These are phyloP conservation scores for Zygosaccharomyces gambellarensis DNA, from an alignment of 805 yeast species.

Conservation along the genomic window DNA sequence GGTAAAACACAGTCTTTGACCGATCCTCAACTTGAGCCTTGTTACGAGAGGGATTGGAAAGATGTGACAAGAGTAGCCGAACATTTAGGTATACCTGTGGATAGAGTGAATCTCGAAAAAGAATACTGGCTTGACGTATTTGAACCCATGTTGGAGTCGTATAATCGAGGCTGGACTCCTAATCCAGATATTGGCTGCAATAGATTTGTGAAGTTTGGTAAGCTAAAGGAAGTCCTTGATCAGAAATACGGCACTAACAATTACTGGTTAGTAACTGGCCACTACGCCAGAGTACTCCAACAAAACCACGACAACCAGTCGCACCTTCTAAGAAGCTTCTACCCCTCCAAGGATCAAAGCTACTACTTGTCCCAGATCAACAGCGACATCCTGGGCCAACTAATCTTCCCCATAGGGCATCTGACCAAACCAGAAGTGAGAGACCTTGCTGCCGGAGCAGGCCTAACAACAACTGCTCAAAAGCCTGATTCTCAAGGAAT, in stretches of 20 bases:
- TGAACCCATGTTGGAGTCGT: conserved; percentile 80
- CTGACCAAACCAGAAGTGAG: conserved; percentile 71
- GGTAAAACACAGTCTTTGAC: conserved; percentile 35
- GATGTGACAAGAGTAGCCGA: conserved; percentile 66
- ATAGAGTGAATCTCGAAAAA: conserved; percentile 74
- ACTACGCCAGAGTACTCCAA: conserved; percentile 55
- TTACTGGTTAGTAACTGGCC: conserved; percentile 93
- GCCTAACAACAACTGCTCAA: conserved; percentile 52
- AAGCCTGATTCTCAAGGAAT: conserved; percentile 94
- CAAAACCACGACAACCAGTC: conserved; percentile 24
- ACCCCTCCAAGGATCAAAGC: conserved; percentile 76
- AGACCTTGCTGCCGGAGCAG: conserved; percentile 50
- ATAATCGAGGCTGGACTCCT: conserved; percentile 74
- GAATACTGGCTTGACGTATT: conserved; percentile 94
- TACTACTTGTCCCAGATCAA: conserved; percentile 74
- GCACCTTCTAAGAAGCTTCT: conserved; percentile 55
- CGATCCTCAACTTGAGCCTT: conserved; percentile 43
- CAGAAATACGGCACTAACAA: conserved; percentile 34
- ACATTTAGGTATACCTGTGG: conserved; percentile 61
- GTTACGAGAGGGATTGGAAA: conserved; percentile 86
- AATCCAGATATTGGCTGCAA: conserved; percentile 94
- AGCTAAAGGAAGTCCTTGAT: conserved; percentile 53
- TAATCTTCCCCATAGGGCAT: conserved; percentile 80
- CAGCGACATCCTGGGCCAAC: conserved; percentile 41
- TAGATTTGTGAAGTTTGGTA: conserved; percentile 80